Base-by-base conservation (phyloP, 495 filamentous ascomycete species). In the Penicillium lividum region DNA sequence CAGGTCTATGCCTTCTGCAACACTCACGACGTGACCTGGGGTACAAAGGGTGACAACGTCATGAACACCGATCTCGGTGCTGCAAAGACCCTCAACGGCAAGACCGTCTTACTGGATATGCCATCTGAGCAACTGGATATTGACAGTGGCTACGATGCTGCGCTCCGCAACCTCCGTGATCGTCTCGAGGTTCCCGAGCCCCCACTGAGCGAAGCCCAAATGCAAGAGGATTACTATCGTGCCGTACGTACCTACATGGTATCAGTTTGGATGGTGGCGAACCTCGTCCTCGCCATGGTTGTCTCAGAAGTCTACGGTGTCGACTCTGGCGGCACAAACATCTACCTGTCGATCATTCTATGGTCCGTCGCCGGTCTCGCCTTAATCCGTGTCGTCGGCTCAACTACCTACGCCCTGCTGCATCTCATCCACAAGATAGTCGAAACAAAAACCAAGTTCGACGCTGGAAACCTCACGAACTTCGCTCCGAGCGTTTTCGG, bases 1-100 rank as follows among this genome's bases (percentile, higher is more conserved):
- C 95, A 98, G 73, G 92, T 98, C 40, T 99, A 99, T 79, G 94
- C 94, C 36, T 98, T 99, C 73, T 99, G 94, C 81, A 99, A 99
- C 81, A 96, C 94, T 40, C 94, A 98, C 82, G 94, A 98, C 76
- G 92, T 98, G 11, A 96, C 93, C 5, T 98, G 94, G 94, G 94
- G 94, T 46, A 99, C 95, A 27, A 99, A 99, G 72, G 95, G 95
- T 55, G 95, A 99, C 77, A 99, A 99, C 73, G 85, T 93, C 18
- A 86, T 93, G 64, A 86, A 89, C 68, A 95, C 87, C 43, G 95
- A 99, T 70, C 85, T 99, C 3, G 95, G 95, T 54, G 83, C 89
- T 15, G 94, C 94, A 7, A 80, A 86, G 8, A 83, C 83, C 30
- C 82, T 84, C 43, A 88, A 88, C 58, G 82, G 80, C 42, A 84